Base-by-base conservation (phyloP, 305 asterid species). In the Fraxinus latifolia region DNA sequence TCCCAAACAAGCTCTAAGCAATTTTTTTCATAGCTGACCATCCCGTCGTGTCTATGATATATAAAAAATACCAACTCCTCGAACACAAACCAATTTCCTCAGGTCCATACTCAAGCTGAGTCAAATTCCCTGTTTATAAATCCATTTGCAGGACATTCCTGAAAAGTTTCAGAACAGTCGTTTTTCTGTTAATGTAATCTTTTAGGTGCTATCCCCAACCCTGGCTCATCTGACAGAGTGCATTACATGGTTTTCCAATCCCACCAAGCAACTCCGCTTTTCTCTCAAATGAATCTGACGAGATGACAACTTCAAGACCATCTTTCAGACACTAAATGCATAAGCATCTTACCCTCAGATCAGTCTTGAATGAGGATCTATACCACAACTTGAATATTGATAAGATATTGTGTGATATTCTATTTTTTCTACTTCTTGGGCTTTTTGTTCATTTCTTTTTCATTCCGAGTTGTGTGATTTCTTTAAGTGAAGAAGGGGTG, bases 351-450 rank as follows among this genome's bases (percentile, higher is more conserved):
- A 60, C 68, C 77, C 11, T 36, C 37, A 47, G 31, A 80, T 79
- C 82, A 74, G 82, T 58, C 47, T 75, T 27, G 29, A 65, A 81
- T 31, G 60, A 60, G 33, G 5, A 47, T 71, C 58, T 15, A 17
- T 25, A 76, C 14, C 53, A 60, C 58, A 76, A 65, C 67, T 36
- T 53, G 77, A 47, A 72, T 42, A 76, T 21, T 31, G 17, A 37
- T 36, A 86, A 74, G 71, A 78, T 55, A 58, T 82, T 68, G 70
- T 65, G 77, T 32, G 27, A 55, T 17, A n/a, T 53, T 53, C 71
- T 7, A 21, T 8, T 21, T 60, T 19, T 60, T 27, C 71, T 3
- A 7, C 32, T 60, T 21, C 12, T 17, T 37, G 4, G 65, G 3
- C 58, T 23, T 60, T 21, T 65, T 78, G 47, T 37, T 37, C 47